Evolutionary conservation across 768 basidiomycete genomes (phyloP).

Genomic region (Tylopilus vinaceipallidus): DNA sequence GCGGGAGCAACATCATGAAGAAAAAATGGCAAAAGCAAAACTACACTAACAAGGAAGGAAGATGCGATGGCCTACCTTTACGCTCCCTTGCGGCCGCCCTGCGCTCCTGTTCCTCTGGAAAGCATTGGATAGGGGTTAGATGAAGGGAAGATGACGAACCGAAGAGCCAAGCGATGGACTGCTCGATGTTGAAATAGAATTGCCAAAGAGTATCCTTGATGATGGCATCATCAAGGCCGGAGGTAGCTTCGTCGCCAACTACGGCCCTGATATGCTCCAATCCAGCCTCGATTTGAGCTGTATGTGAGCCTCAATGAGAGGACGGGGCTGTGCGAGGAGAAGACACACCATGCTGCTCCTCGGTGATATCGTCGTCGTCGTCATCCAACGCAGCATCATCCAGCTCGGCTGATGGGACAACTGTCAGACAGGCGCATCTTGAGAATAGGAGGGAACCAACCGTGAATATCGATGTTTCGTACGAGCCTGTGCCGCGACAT

Average conservation of each 20-base stretch:
- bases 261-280: slow-evolving; percentile 65
- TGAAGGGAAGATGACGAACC: slow-evolving; percentile 46
- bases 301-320: slow-evolving; percentile 12
- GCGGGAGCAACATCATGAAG: slow-evolving; percentile 30
- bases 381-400: slow-evolving; percentile 80
- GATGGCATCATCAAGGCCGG: slow-evolving; percentile 68
- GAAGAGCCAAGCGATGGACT: slow-evolving; percentile 69
- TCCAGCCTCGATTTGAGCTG: slow-evolving; percentile 68
- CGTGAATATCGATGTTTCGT: slow-evolving; percentile 79
- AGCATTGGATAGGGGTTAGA: not conserved
- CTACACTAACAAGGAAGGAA: slow-evolving; percentile 28
- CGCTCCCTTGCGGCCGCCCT: slow-evolving; percentile 64
- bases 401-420: slow-evolving; percentile 64
- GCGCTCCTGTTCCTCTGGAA: slow-evolving; percentile 66
- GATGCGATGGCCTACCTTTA: slow-evolving; percentile 69
- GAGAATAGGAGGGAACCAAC: slow-evolving; percentile 33
- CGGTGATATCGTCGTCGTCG: slow-evolving; percentile 77
- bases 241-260: slow-evolving; percentile 62
- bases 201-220: slow-evolving; percentile 87
- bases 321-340: not conserved
- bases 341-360: slow-evolving; percentile 72
- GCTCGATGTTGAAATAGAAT: slow-evolving; percentile 79
- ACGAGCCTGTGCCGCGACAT: slow-evolving; percentile 93
- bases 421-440: not conserved
- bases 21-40: slow-evolving; percentile 34